Base-by-base conservation (phyloP, 2,329 filamentous ascomycete species). In the Coleophoma cylindrospora region DNA sequence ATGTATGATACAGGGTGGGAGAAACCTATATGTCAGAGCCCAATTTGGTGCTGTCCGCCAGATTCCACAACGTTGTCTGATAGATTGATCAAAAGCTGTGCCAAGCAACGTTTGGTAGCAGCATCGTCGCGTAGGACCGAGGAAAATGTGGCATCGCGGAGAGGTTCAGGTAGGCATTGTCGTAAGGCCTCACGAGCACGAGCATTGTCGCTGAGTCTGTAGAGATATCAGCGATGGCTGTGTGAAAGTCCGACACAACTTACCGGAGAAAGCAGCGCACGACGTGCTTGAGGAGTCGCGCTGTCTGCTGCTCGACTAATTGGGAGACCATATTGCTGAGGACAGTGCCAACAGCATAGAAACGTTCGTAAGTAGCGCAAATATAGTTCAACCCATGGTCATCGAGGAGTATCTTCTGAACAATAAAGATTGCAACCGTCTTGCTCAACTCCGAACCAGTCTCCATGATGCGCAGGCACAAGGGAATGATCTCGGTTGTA, bases 291-390 rank as follows among this genome's bases (percentile, higher is more conserved):
- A 99, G 81, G 43, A 99, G 77, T 47, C 94, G 81, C 32, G 95
- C 94, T 1, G 94, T 99, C 72, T 99, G 94, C 65, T 96, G 92
- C 70, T 99, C 94, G 37, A 97, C 94, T 36, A 99, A 80, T 72
- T 97, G 92, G 48, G 87, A 91, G 50, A 99, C 94, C 94, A 99
- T 99, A 67, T 97, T 99, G 74, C 90, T 96, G 37, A 99, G 75
- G 6, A 99, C 94, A 1, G 94, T 99, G 6, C 94, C 94, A 5
- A 99, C 94, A 8, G 94, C 94, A 61, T 97, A 99, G 71, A 99
- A 99, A 17, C 94, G 83, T 75, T 99, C 94, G 63, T 99, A 99
- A 1, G 94, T 99, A 57, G 95, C 92, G 71, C 94, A 99, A 52
- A 99, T 99, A 70, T 99, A 99, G 64, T 94, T 94, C 55, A 99